phyloP scores from a whole-genome alignment of 2,329 filamentous ascomycete species.

The Diplodia sapinea region DNA sequence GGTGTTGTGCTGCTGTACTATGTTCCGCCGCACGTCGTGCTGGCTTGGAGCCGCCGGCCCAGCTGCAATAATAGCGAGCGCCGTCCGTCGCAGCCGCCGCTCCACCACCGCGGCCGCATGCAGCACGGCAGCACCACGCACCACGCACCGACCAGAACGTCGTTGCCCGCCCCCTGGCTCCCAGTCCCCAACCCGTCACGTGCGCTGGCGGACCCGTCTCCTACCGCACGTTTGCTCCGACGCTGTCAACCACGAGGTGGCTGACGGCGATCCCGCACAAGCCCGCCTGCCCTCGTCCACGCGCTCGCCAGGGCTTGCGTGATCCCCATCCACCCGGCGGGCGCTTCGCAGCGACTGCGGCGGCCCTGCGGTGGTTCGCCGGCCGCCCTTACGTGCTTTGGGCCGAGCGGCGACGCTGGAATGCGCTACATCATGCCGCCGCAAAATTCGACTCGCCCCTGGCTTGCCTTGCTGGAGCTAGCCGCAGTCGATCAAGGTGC shows the following conservation, averaged over 20 bases:
- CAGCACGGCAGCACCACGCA: neutral
- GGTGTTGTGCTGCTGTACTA: slow-evolving; percentile 6
- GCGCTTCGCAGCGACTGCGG: neutral
- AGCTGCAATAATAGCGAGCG: neutral
- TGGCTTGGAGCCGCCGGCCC: neutral
- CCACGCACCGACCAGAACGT: neutral
- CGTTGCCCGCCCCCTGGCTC: neutral
- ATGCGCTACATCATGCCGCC: slow-evolving; percentile 26
- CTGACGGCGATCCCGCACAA: slow-evolving; percentile 23
- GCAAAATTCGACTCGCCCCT: slow-evolving; percentile 1
- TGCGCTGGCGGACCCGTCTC: neutral
- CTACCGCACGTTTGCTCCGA: slow-evolving; percentile 1
- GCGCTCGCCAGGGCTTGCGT: neutral
- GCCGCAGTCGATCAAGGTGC: slow-evolving; percentile 3
- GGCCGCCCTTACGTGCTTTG: slow-evolving; percentile 16
- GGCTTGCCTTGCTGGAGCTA: slow-evolving; percentile 4
- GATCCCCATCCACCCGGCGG: neutral
- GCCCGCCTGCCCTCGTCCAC: neutral
- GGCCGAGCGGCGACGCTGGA: slow-evolving; percentile 14
- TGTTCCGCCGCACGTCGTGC: slow-evolving; percentile 15
- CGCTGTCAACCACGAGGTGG: slow-evolving; percentile 23
- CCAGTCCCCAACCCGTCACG: neutral
- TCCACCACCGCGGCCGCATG: neutral
- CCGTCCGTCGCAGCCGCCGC: neutral
- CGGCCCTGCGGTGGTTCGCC: slow-evolving; percentile 8